Evolutionary conservation across 2,329 filamentous ascomycete species (phyloP), one percentile per base, ranked within the genome.

Genomic region (Pseudomassariella vexata): DNA sequence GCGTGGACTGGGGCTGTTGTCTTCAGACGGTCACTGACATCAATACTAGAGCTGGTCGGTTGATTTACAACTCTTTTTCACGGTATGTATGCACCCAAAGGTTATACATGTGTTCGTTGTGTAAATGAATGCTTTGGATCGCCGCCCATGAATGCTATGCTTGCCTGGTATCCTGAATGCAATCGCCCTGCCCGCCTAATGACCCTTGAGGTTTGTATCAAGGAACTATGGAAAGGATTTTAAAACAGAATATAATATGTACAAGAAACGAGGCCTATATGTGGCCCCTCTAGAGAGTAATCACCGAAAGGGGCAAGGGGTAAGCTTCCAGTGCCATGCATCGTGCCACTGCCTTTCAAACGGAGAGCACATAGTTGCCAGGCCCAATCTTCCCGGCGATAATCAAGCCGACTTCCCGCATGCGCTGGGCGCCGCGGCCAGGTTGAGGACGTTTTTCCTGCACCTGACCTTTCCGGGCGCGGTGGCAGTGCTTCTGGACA

Each of bases 391-490:
- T 88, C 52, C 86, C 86, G 37, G 86, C 87, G 71, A 92, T 85
- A 53, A 90, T 77, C 35, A 96, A 71, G 33, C 90, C 92, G 37
- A 98, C 74, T 59, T 94, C 85, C 49, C 82, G 75, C 92, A 98
- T 98, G 44, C 89, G 79, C 65, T 95, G 85, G 21, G 86, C 87
- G 35, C 92, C 92, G 55, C 86, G 84, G 34, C 92, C 92, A 23
- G 85, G 86, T 49, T 80, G 73, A 33, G 85, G 78, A 47, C 77
- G 80, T 46, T 81, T 76, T 46, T 73, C 71, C 4, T 65, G 62
- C 15, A 73, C 66, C 46, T 76, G 70, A 9, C 74, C 73, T 51
- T 87, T 88, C 42, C 80, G 79, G 36, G 81, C 82, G 49, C 87
- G 85, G 54, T 87, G 82, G 64, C 85, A 94, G 53, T 90, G 83